These are phyloP conservation scores for Fraxinus albicans DNA, from an alignment of 305 asterid genomes.

Conservation along the genomic window DNA sequence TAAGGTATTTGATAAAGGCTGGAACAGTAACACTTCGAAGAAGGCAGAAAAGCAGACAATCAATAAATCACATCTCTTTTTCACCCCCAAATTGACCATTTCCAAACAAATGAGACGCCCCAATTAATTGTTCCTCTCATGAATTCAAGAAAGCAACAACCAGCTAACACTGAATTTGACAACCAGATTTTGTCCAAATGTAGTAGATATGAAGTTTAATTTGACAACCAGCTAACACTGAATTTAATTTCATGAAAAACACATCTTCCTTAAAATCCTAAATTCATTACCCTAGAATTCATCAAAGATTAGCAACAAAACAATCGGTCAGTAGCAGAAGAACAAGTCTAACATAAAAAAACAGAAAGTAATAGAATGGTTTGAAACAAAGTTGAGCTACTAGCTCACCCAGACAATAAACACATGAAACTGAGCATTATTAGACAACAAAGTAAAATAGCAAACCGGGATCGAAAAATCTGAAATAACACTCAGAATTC, in stretches of 20 bases:
- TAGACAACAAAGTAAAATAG: conserved; percentile 35
- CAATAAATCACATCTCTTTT: conserved; percentile 13
- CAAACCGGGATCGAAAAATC: conserved; percentile 54
- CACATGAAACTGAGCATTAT: conserved; percentile 5
- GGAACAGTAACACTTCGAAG: conserved; percentile 14
- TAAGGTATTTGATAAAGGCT: conserved; percentile 30
- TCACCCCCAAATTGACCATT: conserved; percentile 28
- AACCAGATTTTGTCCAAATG: conserved; percentile 12
- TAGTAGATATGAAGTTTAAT: background rate
- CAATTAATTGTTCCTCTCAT: conserved; percentile 16
- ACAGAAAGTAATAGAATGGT: conserved; percentile 24
- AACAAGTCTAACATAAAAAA: conserved; percentile 32
- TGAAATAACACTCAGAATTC: conserved; percentile 46
- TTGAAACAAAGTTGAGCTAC: conserved; percentile 35
- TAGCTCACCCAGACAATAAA: conserved; percentile 35
- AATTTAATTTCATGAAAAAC: background rate
- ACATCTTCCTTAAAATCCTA: conserved; percentile 13
- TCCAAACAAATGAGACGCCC: conserved; percentile 21
- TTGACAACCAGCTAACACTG: too few species aligned
- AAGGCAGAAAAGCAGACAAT: conserved; percentile 18
- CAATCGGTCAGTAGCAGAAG: conserved; percentile 13
- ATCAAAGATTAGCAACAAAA: conserved; percentile 15
- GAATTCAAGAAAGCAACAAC: conserved; percentile 27
- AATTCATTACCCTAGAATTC: conserved; percentile 16
- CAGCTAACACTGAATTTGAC: conserved; percentile 24